Evolutionary conservation across 2,329 filamentous ascomycete genomes (phyloP), one percentile per base, ranked within the genome.

Genomic region (Pseudogymnoascus sp.): DNA sequence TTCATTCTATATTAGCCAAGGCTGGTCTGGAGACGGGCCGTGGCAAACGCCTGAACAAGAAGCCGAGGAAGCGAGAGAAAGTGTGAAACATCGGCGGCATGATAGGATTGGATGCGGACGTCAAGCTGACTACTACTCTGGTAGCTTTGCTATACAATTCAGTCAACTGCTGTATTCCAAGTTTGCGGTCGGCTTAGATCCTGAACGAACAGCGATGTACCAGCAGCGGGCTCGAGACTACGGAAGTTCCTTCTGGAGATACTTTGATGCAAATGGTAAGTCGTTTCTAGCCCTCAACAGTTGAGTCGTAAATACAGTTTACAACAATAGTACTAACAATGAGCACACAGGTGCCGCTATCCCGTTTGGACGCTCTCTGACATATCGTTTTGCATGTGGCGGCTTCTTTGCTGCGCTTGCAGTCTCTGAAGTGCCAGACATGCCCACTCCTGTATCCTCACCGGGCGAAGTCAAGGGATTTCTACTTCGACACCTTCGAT

Each of bases 81-180:
- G n/a, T 5, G 28, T 6, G n/a, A 28, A 60, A 23, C 12, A 25
- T 33, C 25, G 31, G 42, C 37, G 47, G 37, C 16, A 5, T 31
- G 61, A 62, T 35, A 25, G 33, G 10, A 53, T 53, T 16, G 47
- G 47, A 31, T 53, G 47, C 25, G 47, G 47, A 7, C 47, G 47
- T 12, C 79, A 82, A 40, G 79, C 76, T 0, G 79, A 82, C 56
- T 81, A 82, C 65, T 82, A 82, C 62, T 82, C 80, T 0, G 80
- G 80, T 0, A 82, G 79, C 42, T 82, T 82, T 62, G 80, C 80
- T 0, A 79, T 82, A 8, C 80, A 82, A 62, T 82, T 80, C 31
- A 77, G 75, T 1, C 79, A 81, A 62, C 69, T 82, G 1, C 69
- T 81, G 0, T 82, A 79, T 63, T 71, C 74, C 0, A 76, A 75